Evolutionary conservation across 371 early-diverging fungal genomes (phyloP).

Genomic region (Syncephalastrum racemosum): DNA sequence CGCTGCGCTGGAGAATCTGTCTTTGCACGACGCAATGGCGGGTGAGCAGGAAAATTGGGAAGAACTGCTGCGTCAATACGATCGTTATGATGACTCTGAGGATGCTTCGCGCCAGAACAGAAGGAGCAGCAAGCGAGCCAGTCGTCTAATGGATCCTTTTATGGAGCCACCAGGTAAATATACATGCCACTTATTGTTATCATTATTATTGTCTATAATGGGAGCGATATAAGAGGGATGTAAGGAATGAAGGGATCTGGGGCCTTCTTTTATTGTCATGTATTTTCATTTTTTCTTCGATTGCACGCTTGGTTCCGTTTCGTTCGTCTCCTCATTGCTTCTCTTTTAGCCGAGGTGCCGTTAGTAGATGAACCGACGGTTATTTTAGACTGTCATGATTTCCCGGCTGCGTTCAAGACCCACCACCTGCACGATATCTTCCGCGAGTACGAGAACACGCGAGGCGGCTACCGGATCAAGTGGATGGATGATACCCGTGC

Average conservation of each 20-base stretch:
- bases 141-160: slow-evolving; percentile 43
- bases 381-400: slow-evolving; percentile 52
- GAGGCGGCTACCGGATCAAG: slow-evolving; percentile 73
- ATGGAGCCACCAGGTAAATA: slow-evolving; percentile 38
- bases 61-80: slow-evolving; percentile 46
- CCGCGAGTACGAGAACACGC: slow-evolving; percentile 48
- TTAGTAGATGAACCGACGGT: slow-evolving; percentile 44
- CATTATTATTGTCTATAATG: too few relatives aligned
- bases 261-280: neutral
- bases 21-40: slow-evolving; percentile 13
- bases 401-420: slow-evolving; percentile 52
- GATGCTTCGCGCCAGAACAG: slow-evolving; percentile 12
- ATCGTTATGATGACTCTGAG: slow-evolving; percentile 33
- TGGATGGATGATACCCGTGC: slow-evolving; percentile 76
- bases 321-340: neutral
- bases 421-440: slow-evolving; percentile 56
- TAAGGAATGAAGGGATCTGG: neutral
- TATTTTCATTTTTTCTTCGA: neutral
- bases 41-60: slow-evolving; percentile 44
- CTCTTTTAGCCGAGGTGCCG: slow-evolving; percentile 35
- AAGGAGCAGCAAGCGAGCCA: slow-evolving; percentile 33
- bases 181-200: neutral
- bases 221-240: neutral
- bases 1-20: slow-evolving; percentile 9
- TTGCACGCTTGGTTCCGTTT: neutral